Base-by-base conservation (phyloP, 441 rosid species). In the Geranium incanum region DNA sequence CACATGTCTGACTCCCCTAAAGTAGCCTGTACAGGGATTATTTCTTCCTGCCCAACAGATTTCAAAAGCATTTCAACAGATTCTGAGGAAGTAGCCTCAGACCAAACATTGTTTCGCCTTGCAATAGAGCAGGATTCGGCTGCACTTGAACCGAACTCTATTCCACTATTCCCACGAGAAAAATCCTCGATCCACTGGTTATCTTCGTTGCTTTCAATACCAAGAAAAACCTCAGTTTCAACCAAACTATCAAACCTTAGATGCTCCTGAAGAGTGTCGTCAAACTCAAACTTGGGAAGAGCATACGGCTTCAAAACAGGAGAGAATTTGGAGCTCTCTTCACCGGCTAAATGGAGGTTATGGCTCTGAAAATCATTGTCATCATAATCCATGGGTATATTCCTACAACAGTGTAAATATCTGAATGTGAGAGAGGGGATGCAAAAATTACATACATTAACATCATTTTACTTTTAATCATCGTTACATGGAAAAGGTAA, bases 1-100 rank as follows among this genome's bases (percentile, higher is more conserved):
- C 85, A 88, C 76, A 86, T 82, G 71, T 81, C 91, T 69, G 90
- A 81, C 67, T 78, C 88, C 82, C 78, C 85, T 72, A 70, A 75
- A 72, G 71, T 78, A 81, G 71, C 60, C 71, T 86, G 84, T 70
- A 69, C 80, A 36, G 82, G 89, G 78, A 78, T 76, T 15, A 74
- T 80, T 71, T 95, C 94, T 75, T 95, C 99, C 83, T 89, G 96
- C 38, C 97, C 98, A 71, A 95, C 96, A 59, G 98, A 95, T 81
- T 93, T 93, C 81, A 95, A 83, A 74, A 95, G 86, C 99, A 95
- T 95, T 85, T 93, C 99, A 85, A 93, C 97, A 76, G 99, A 95
- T 75, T 95, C 98, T 36, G 88, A 88, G 73, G 99, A 95, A 73
- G 99, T 84, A 52, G 97, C 98, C 92, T 95, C 99, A 74, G 97